Evolutionary conservation across 768 basidiomycete genomes (phyloP), one percentile per base, ranked within the genome.

Genomic region (Russula emetica): DNA sequence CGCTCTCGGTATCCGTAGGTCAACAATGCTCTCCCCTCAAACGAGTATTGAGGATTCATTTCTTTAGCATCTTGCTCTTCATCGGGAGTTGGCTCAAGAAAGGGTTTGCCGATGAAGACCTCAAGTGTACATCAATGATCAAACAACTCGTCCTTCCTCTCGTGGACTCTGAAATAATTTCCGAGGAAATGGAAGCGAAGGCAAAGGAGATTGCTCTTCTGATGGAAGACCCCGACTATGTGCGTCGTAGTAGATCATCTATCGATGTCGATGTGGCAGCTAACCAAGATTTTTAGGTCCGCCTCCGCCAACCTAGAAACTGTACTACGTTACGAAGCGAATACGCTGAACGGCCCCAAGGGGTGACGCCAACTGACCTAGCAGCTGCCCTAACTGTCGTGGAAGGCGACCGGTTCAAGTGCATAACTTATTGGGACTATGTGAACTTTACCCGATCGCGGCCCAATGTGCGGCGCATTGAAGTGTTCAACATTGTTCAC

Each of bases 391-490:
- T 65, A 0, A 61, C 64, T 24, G 34, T 57, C 6, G 32, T 65
- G 16, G 55, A 65, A 54, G 64, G 64, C 5, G 30, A 51, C 1
- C 64, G 64, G 18, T 65, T 61, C 42, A 61, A 61, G 64, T 45
- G 13, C 10, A 61, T 65, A 32, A 65, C 50, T 7, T 28, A 38
- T 36, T 65, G 64, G 64, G 64, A 65, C 30, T 65, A 61, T 49
- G 60, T 65, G 42, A 61, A 65, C 53, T 45, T 61, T 42, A 47
- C 11, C 20, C 55, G 49, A 30, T 14, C 24, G 20, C 28, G 26
- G 20, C 20, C 6, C 26, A 13, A 34, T 22, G 20, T 26, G 3
- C 54, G 45, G 58, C 63, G 59, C 5, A 52, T 65, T 36, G 60
- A 65, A 1, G 55, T 56, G 13, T 61, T 56, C 42, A 56, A 51